Base-by-base conservation (phyloP, 2,329 filamentous ascomycete genomes). In the Penicillium sp. region DNA sequence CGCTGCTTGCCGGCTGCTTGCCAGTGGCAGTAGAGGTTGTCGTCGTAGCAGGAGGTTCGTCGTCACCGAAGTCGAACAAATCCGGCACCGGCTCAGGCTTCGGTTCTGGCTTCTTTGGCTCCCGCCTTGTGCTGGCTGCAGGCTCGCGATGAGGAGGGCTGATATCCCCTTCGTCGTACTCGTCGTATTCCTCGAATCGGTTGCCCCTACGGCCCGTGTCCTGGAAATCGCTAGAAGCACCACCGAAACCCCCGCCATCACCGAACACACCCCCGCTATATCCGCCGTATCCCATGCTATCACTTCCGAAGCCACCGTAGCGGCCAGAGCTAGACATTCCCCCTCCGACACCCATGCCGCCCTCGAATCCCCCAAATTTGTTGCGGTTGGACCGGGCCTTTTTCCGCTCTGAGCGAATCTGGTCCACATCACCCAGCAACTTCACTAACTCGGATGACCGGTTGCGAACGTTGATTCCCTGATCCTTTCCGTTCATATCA, bases 401-500 rank as follows among this genome's bases (percentile, higher is more conserved):
- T 75, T 98, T 98, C 36, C 80, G 68, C 62, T 84, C 80, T 11
- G 74, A 43, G 39, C 80, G 73, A 40, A 75, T 75, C 39, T 63
- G 54, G 33, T 75, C 72, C 14, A 75, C 71, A 47, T 98, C 93
- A 57, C 87, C 77, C 33, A 98, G 76, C n/a, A 98, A 79, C 50
- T 98, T 94, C 9, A 87, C 86, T 35, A 98, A 76, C 71, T 98
- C 93, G 70, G 96, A 96, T 53, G 93, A 89, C 51, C 93, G 81
- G 71, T 97, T 97, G 53, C 93, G 85, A 44, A 98, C 93, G 62
- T 98, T 98, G 68, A 98, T 81, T 46, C 93, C 93, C 68, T 98
- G 93, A 63, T 98, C 93, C 69, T 98, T 98, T 65, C 93, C 93
- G 67, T 97, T 97, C 63, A 80, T 77, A 62, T 98, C 80, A 67